Conservation (phyloP, 2,329 filamentous ascomycete species). For the Raffaelea ambrosiae region DNA sequence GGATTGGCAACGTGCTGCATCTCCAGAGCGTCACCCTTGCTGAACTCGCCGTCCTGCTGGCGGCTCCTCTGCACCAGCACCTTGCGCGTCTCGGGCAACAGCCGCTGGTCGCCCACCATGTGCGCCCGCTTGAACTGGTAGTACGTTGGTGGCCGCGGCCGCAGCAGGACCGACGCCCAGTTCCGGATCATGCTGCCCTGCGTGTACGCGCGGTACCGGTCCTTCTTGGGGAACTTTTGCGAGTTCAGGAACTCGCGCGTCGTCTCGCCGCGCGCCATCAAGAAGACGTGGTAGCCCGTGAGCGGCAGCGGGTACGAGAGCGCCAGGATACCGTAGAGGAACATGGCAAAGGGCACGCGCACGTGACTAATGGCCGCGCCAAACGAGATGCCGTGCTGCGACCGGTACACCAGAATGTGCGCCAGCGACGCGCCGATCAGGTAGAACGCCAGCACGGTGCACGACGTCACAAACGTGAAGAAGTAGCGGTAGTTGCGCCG, state of each 20-base stretch:
- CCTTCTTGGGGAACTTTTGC: conserved; percentile 87
- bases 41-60: conserved; percentile 17
- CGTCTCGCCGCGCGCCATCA: conserved; percentile 86
- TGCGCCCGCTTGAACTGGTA: conserved; percentile 76
- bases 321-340: conserved; percentile 69
- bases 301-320: conserved; percentile 76
- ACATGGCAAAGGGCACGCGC: conserved; percentile 78
- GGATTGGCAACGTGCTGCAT: conserved; percentile 56
- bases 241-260: conserved; percentile 94
- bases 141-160: conserved; percentile 81
- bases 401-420: conserved; percentile 68
- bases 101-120: conserved; percentile 73
- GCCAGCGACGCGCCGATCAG: conserved; percentile 70
- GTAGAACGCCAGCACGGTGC: conserved; percentile 68
- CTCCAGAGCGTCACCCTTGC: conserved; percentile 47
- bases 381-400: conserved; percentile 58
- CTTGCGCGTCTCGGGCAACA: conserved; percentile 45
- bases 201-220: conserved; percentile 84
- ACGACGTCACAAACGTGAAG: conserved; percentile 78
- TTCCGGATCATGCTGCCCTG: conserved; percentile 70
- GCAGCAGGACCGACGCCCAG: conserved; percentile 70
- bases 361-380: conserved; percentile 58
- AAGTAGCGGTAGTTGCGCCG: conserved; percentile 98
- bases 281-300: conserved; percentile 81
- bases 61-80: not conserved